These are phyloP conservation scores for Aspergillus panamensis DNA, from an alignment of 495 filamentous ascomycete genomes.

Conservation along the genomic window DNA sequence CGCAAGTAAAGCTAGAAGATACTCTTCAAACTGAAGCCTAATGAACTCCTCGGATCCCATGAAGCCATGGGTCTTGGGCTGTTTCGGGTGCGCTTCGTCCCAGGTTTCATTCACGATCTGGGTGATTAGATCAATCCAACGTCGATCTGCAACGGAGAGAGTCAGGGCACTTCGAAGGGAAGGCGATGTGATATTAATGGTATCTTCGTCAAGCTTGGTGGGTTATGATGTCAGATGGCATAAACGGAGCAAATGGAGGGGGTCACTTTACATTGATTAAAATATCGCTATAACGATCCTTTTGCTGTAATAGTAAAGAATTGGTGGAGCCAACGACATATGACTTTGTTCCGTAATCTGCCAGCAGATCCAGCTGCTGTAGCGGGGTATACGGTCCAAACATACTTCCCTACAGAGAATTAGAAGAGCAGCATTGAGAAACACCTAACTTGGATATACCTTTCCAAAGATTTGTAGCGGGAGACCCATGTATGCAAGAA, in stretches of 20 bases:
- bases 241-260: not conserved
- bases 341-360: slow-evolving; percentile 91
- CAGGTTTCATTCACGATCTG: slow-evolving; percentile 93
- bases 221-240: not conserved
- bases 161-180: slow-evolving; percentile 73
- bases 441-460: slow-evolving; percentile 40
- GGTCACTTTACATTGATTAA: slow-evolving; percentile 71
- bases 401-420: slow-evolving; percentile 66
- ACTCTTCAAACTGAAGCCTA: slow-evolving; percentile 95
- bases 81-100: slow-evolving; percentile 84
- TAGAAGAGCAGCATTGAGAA: slow-evolving; percentile 13
- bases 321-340: slow-evolving; percentile 98
- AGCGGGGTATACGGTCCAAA: slow-evolving; percentile 97
- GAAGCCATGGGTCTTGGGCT: slow-evolving; percentile 91
- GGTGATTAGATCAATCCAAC: slow-evolving; percentile 95
- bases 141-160: slow-evolving; percentile 80
- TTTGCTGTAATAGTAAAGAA: slow-evolving; percentile 86
- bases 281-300: slow-evolving; percentile 95
- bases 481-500: slow-evolving; percentile 90
- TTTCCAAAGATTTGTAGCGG: slow-evolving; percentile 95
- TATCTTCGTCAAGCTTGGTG: slow-evolving; percentile 75
- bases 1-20: slow-evolving; percentile 83
- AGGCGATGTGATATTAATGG: slow-evolving; percentile 75
- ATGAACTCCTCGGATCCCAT: slow-evolving; percentile 98
- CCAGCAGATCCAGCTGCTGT: slow-evolving; percentile 90